These are phyloP conservation scores for Sorghum bicolor DNA, from an alignment of 176 grass and related monocot species.

Conservation along the genomic window Sorghum_bicolor_NCBIv3 NC_012874.2:66011001-66011500, in stretches of 20 bases:
- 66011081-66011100: constrained; percentile 35
- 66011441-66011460: neutral
- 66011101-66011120: constrained; percentile 30
- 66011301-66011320: neutral
- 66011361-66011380: neutral
- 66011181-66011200: constrained; percentile 27
- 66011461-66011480: neutral
- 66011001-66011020: constrained; percentile 17
- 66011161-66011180: constrained; percentile 26
- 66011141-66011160: constrained; percentile 30
- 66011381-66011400: constrained; percentile 12
- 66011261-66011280: constrained; percentile 2
- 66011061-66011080: constrained; percentile 8
- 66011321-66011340: constrained; percentile 16
- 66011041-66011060: constrained; percentile 30
- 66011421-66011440: constrained; percentile 26
- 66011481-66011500: neutral
- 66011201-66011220: constrained; percentile 44
- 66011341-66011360: constrained; percentile 15
- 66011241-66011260: constrained; percentile 19
- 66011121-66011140: constrained; percentile 27
- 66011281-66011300: constrained; percentile 15
- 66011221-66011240: constrained; percentile 38
- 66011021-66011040: neutral
- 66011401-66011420: neutral